phyloP scores from a whole-genome alignment of 306 rosid genomes.

The Bauhinia variegata region DNA sequence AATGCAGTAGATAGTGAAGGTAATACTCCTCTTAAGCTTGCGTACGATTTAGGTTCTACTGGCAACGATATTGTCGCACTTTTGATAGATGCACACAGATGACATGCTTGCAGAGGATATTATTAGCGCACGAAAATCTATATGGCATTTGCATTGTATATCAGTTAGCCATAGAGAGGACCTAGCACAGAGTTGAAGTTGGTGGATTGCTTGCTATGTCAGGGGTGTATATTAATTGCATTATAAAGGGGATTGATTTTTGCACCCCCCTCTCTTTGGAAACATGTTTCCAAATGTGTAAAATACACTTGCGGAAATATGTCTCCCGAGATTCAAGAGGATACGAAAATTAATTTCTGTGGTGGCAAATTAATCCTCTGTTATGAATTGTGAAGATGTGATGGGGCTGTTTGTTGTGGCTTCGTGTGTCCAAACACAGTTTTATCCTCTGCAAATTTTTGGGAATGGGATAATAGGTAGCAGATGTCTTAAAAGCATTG shows the following conservation, averaged over 20 bases:
- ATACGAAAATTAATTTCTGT: too few species aligned
- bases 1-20: conserved; percentile 55
- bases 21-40: conserved; percentile 59
- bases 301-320: too few species aligned
- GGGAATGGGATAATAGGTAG: conserved; percentile 2
- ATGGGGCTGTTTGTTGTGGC: conserved; percentile 19
- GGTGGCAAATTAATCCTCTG: too few species aligned
- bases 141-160: conserved; percentile 10
- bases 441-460: conserved; percentile 33
- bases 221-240: conserved; percentile 22
- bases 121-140: conserved; percentile 3
- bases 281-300: too few species aligned
- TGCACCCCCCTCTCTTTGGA: too few species aligned
- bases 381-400: conserved; percentile 11
- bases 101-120: conserved; percentile 32
- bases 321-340: too few species aligned
- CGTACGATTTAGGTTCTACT: conserved; percentile 43
- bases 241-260: too few species aligned
- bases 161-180: conserved; percentile 8
- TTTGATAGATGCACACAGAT: conserved; percentile 45
- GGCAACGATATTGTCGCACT: conserved; percentile 49
- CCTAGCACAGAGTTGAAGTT: conserved; percentile 13
- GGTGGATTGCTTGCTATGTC: conserved; percentile 34
- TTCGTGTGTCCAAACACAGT: conserved; percentile 23
- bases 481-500: conserved; percentile 1